These are phyloP conservation scores for Pascua sp. DNA, from an alignment of 1,284 basidiomycete genomes.

Conservation along the genomic window DNA sequence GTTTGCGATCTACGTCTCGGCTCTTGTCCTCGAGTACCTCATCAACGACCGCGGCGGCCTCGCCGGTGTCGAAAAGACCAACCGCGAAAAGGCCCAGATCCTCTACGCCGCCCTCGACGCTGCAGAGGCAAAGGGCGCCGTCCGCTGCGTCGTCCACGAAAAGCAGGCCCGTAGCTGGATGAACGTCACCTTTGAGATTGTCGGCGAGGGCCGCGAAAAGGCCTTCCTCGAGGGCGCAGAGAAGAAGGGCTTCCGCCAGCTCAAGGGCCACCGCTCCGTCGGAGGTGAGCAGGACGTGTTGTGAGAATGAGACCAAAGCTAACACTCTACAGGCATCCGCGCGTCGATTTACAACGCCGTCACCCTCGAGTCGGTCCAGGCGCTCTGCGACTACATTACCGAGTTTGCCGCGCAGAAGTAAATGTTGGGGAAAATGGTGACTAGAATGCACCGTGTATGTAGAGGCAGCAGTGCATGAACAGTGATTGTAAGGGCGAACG, in stretches of 20 bases:
- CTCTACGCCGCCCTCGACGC: conserved; percentile 69
- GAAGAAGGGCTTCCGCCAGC: conserved; percentile 68
- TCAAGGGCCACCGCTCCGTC: conserved; percentile 77
- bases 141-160: conserved; percentile 65
- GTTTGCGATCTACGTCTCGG: conserved; percentile 86
- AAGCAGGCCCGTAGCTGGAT: conserved; percentile 76
- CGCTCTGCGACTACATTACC: conserved; percentile 53
- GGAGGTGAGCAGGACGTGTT: conserved; percentile 54
- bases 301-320: conserved; percentile 1
- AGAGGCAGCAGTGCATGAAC: too few relatives aligned
- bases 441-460: too few relatives aligned
- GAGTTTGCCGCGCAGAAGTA: conserved; percentile 8
- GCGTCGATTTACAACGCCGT: conserved; percentile 94
- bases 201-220: conserved; percentile 65
- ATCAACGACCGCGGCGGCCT: conserved; percentile 65
- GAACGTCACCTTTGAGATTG: conserved; percentile 82
- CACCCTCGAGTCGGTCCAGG: conserved; percentile 66
- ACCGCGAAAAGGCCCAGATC: conserved; percentile 67
- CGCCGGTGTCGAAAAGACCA: conserved; percentile 63
- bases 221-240: conserved; percentile 76
- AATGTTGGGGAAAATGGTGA: not conserved
- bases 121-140: conserved; percentile 66
- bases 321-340: conserved; percentile 64
- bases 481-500: too few relatives aligned
- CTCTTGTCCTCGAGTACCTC: conserved; percentile 77